Base-by-base conservation (phyloP, 805 yeast genomes). In the Metschnikowia chrysomelidarum region DNA sequence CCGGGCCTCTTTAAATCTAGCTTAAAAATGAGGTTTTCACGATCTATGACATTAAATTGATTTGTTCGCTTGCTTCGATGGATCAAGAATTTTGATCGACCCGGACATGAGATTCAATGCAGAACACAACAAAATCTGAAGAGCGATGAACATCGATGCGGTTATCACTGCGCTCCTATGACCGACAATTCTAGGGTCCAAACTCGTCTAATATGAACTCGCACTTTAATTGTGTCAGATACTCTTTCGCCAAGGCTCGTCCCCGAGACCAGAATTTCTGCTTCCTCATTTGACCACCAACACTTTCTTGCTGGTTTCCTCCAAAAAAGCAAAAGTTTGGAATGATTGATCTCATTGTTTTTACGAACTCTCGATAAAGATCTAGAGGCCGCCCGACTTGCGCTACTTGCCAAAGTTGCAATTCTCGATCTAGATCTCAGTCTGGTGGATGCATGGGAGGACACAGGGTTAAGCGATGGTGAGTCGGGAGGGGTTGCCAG, bases 251-350 rank as follows among this genome's bases (percentile, higher is more conserved):
- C 39, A 31, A 48, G 41, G 25, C 54, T 57, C 29, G 46, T 54
- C 16, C 46, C 51, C 47, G 55, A 42, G 4, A 74, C 45, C 22
- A 60, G 60, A 15, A 76, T 57, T 6, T 76, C 79, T 14, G 76
- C 60, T 19, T 60, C 67, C 27, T 78, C 76, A 55, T 79, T 77
- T 5, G 86, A 73, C 98, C 98, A 93, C 98, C 98, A 93, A 64
- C 98, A 93, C 57, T 93, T 93, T 54, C 98, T 75, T 2, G 98
- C 98, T 1, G 98, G 98, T 56, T 93, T 93, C 44, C 95, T 75
- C 98, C 98, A 93, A 56, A 93, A 93, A 34, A 93, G 64, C 23
- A 93, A 68, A 33, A 93, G 71, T 59, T 93, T 93, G 4, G 67
- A 62, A 29, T 64, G 67, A 47, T 57, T 65, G 16, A 48, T 60